Base-by-base conservation (phyloP, 139 green algal genomes). In the Micractinium sp. region DNA sequence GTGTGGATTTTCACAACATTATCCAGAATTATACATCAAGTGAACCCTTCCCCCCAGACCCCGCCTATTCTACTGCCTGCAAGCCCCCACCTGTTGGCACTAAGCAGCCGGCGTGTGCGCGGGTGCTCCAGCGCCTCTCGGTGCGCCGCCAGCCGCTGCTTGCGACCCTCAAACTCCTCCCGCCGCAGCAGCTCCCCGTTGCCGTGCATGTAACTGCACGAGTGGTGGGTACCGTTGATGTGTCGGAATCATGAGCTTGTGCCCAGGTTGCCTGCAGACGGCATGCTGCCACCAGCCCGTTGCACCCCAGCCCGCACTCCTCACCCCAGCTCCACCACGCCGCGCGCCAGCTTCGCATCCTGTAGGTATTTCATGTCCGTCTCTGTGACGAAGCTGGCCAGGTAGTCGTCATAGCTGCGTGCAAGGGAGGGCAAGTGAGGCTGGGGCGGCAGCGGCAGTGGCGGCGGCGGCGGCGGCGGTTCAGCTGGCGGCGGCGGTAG, bases 291-390 rank as follows among this genome's bases (percentile, higher is more conserved):
- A n/a, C 16, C 31, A 18, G 36, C 38, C 36, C 19, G 0, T 41
- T 79, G 73, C 73, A 39, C 27, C 73, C 15, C 14, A 19, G 3
- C 15, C 29, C 5, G 73, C 35, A n/a, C 22, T 2, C 0, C 67
- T 63, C 67, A 89, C 75, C 86, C 86, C 3, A 89, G 86, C 76
- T 89, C 86, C 13, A 89, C 75, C 1, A 89, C 47, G 27, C 86
- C 33, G 7, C 95, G 82, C 15, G 96, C 97, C 3, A 97, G 90
- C 76, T 96, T 95, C 12, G 96, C 91, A 81, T 97, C 94, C 35
- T 97, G 96, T 2, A 99, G 90, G 90, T 98, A 98, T 71, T 95
- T 97, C 80, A 98, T 90, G 90, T 99, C 97, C 0, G 93, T 96
- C 53, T 89, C 81, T 16, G 95, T 98, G 33, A 99, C 97, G 76